Conservation (phyloP, 257 asterid species). For the Jaltomata sinuosa region DNA sequence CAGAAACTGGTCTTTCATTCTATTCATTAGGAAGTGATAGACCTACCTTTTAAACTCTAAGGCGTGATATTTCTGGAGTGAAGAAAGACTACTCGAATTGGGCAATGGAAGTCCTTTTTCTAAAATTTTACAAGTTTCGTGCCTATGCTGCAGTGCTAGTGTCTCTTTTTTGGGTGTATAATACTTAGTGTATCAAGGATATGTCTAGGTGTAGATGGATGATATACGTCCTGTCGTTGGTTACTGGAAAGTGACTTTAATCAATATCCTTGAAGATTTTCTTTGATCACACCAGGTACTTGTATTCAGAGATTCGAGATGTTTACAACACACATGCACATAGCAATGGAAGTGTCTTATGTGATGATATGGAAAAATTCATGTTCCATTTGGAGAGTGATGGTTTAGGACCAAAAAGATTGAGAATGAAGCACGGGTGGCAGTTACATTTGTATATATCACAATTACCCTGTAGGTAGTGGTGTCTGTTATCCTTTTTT, state of each 20-base stretch:
- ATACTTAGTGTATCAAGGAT: neutral
- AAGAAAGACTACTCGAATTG: neutral
- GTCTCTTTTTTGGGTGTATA: neutral
- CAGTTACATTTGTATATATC: slow-evolving; percentile 75
- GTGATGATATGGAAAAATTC: slow-evolving; percentile 16
- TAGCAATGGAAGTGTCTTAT: slow-evolving; percentile 10
- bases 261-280: neutral
- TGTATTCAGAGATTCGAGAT: slow-evolving; percentile 50
- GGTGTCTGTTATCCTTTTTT: neutral
- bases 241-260: neutral
- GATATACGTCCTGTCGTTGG: neutral
- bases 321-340: slow-evolving; percentile 13
- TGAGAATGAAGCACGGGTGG: slow-evolving; percentile 49
- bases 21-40: neutral
- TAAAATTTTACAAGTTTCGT: neutral
- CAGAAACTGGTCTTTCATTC: neutral
- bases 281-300: slow-evolving; percentile 43
- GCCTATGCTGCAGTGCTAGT: neutral
- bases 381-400: slow-evolving; percentile 33
- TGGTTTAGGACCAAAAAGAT: slow-evolving; percentile 25
- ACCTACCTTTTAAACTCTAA: neutral
- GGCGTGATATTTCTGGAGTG: neutral
- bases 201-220: neutral
- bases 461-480: slow-evolving; percentile 77
- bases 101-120: neutral